Base-by-base conservation (phyloP, 768 basidiomycete species). In the Holtermannia corniformis region DNA sequence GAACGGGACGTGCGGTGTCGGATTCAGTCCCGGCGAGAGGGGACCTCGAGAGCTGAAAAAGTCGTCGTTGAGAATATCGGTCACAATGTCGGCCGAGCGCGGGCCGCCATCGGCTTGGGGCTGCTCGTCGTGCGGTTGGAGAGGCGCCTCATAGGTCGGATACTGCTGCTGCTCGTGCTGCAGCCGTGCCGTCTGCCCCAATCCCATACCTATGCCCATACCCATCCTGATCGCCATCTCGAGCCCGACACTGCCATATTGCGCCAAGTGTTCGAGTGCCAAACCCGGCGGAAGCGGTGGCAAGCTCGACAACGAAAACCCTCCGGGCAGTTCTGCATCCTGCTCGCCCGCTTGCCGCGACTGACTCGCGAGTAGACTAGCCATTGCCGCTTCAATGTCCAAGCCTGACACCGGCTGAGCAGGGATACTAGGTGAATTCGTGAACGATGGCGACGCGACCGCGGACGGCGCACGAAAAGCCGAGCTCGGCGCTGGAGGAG, bases 181-280 rank as follows among this genome's bases (percentile, higher is more conserved):
- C 40, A 4, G 26, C 44, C 20, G 41, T 23, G 54, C 51, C 42
- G 59, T 59, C 26, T 60, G 62, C 13, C 57, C 58, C 21, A 68
- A 22, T 14, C 62, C 61, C 65, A 72, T 68, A 3, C 68, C 70
- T 14, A 72, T 67, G 4, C 66, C 65, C 65, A 71, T 69, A 7
- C 70, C 70, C 57, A 71, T 61, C 23, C 70, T 37, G 19, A 72
- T 68, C 12, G 70, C 70, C 67, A 70, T 65, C 47, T 72, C 70
- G 41, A 72, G 45, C 1, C 70, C 68, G 5, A 58, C 65, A 41
- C 52, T 59, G 12, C 70, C 70, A 45, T 65, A 68, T 43, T 70
- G 65, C 5, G 66, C 58, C 16, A 72, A 54, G 49, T 68, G 65
- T 26, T 60, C 60, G 16, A 72, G 32, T 1, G 66, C 60, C 11